phyloP scores from a whole-genome alignment of 108 stramenopile species.

The Poteriospumella lacustris region DNA sequence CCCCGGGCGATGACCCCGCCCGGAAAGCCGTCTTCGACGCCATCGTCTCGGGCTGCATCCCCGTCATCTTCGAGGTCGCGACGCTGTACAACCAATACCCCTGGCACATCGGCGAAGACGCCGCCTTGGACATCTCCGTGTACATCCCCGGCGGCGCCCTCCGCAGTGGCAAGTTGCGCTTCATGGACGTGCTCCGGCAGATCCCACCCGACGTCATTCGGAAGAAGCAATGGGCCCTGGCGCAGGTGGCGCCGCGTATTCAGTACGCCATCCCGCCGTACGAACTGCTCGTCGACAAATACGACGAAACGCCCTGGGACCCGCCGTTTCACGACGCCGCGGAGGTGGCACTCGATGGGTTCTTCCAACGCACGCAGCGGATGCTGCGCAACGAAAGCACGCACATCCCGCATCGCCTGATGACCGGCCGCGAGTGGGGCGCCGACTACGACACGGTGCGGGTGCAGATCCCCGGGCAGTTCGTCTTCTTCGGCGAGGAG shows the following conservation, averaged over 20 bases:
- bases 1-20: constrained; percentile 29
- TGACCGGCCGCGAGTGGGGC: constrained; percentile 4
- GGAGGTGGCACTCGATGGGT: constrained; percentile 7
- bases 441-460: neutral
- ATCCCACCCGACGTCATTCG: constrained; percentile 12
- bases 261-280: constrained; percentile 1
- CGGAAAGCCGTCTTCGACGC: constrained; percentile 22
- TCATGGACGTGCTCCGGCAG: neutral
- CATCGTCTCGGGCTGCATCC: constrained; percentile 24
- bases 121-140: constrained; percentile 16
- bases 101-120: constrained; percentile 21
- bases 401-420: neutral
- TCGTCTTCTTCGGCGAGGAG: neutral
- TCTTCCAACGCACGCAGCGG: neutral
- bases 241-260: neutral
- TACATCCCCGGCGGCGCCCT: constrained; percentile 9
- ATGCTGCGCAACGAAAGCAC: neutral
- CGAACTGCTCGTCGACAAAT: neutral
- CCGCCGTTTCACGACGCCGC: constrained; percentile 19
- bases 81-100: constrained; percentile 28
- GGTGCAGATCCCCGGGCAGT: neutral
- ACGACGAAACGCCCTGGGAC: constrained; percentile 17
- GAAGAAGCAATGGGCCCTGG: constrained; percentile 12
- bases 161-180: neutral
- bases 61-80: constrained; percentile 12